Conservation (phyloP, 108 stramenopile genomes). For the Nannochloropsis salina region DNA sequence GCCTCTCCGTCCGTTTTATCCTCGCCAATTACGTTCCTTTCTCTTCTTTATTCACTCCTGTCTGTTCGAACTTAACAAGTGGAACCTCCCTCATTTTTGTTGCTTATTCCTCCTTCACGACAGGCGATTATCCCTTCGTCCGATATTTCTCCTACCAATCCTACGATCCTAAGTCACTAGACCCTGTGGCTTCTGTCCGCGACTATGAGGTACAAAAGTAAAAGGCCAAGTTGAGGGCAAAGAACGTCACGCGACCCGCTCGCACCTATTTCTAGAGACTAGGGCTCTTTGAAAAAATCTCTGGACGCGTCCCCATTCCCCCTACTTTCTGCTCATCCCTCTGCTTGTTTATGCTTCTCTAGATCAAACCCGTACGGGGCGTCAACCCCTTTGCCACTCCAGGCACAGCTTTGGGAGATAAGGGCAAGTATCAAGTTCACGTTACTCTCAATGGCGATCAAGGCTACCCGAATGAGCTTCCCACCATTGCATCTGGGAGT, state of each 20-base stretch:
- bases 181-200: background rate
- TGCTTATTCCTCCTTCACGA: background rate
- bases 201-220: background rate
- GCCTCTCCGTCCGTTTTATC: background rate
- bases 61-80: no score
- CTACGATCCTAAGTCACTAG: background rate
- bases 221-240: background rate
- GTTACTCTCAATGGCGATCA: background rate
- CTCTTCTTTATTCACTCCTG: background rate
- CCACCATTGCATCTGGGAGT: background rate
- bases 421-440: background rate
- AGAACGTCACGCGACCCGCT: background rate
- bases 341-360: background rate
- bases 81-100: background rate
- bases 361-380: background rate
- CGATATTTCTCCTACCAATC: background rate
- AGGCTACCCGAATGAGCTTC: background rate
- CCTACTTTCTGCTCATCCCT: background rate
- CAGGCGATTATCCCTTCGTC: background rate
- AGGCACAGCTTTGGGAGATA: background rate
- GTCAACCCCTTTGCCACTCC: background rate
- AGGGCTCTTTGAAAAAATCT: background rate
- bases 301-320: background rate
- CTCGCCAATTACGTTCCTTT: background rate
- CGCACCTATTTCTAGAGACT: background rate